Percentiles rank a stretch among this genome's conserved stretches.
Evolutionary conservation across 352 stramenopile species (phyloP).

Genomic region (Globisporangium camurandrum): DNA sequence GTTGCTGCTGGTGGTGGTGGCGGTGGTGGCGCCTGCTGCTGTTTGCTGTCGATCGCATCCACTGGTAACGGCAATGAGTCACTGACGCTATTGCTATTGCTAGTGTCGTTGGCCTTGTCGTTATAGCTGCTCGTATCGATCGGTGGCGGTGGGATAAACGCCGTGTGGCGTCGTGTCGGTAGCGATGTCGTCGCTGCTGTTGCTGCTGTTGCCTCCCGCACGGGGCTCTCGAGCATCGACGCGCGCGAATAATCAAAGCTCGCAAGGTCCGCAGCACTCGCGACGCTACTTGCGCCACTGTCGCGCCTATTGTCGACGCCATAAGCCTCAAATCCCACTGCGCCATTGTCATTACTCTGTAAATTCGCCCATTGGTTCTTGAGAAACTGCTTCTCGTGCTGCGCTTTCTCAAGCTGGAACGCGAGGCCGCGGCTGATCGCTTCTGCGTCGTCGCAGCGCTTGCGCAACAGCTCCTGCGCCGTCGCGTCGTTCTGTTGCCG

Average conservation of each 20-base stretch:
- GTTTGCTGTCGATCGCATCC: slow-evolving; percentile 4
- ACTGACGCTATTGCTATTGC: too few relatives aligned
- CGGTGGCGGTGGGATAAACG: not conserved
- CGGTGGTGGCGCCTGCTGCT: slow-evolving; percentile 1
- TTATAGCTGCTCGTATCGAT: slow-evolving; percentile 6
- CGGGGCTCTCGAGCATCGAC: slow-evolving; percentile 15
- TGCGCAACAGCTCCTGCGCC: slow-evolving; percentile 49
- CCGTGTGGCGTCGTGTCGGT: not conserved
- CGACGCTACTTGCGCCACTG: slow-evolving; percentile 39
- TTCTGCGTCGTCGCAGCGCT: slow-evolving; percentile 53
- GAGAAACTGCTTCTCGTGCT: slow-evolving; percentile 72
- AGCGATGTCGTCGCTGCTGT: slow-evolving; percentile 3
- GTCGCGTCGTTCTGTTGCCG: slow-evolving; percentile 22
- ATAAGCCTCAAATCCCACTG: too few relatives aligned
- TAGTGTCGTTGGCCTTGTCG: not conserved
- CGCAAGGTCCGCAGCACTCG: slow-evolving; percentile 35
- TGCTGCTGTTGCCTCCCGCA: slow-evolving; percentile 6
- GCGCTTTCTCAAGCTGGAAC: slow-evolving; percentile 69
- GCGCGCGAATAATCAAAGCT: slow-evolving; percentile 48
- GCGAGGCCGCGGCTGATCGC: slow-evolving; percentile 54
- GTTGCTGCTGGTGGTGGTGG: slow-evolving; percentile 20
- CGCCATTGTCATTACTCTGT: slow-evolving; percentile 13
- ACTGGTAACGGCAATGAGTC: not conserved
- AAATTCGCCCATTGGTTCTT: slow-evolving; percentile 48
- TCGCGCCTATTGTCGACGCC: too few relatives aligned